Evolutionary conservation across 2,329 filamentous ascomycete species (phyloP), one percentile per base, ranked within the genome.

Genomic region (Trichoderma simmonsii): DNA sequence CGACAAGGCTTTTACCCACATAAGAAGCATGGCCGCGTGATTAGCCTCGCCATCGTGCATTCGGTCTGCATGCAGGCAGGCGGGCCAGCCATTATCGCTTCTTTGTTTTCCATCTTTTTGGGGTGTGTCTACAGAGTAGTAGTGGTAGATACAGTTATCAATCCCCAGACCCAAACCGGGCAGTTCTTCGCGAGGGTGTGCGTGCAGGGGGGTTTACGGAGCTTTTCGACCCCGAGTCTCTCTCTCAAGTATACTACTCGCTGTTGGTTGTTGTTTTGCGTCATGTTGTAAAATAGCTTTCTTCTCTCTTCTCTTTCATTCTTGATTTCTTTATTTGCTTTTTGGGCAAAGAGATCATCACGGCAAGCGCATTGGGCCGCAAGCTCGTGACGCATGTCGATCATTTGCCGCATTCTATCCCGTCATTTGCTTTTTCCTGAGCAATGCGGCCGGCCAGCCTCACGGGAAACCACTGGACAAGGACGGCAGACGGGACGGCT

Each of bases 21-120:
- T 43, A 28, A 68, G 12, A 68, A 60, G 65, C 54, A 68, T 60
- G 14, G 36, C 51, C 56, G 32, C 56, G 56, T 43, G 60, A 43
- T 28, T 34, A 60, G 56, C 54, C 56, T 34, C 4, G 54, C 26
- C 36, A 60, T 60, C 54, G 56, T 70, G 66, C 66, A 61, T 69
- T 54, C 66, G 66, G 66, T 70, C 36, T 70, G 66, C 57, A 70
- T 70, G 66, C 66, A 62, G 36, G 66, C 15, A 43, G 39, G 39
- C 39, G 39, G 39, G 39, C 39, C 39, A 43, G 39, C 18, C 39
- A 43, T 43, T 43, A 43, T 43, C 39, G 18, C 39, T 43, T 43
- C 39, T 2, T 43, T 39, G 3, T 39, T 39, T 36, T 36, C 15
- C 3, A 6, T 39, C 6, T 39, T 39, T 39, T n/a, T 43, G 2